Percentiles rank a stretch among this genome's conserved stretches.
Conservation (phyloP, 345 rosid genomes). For the Ceriops tagal region DNA sequence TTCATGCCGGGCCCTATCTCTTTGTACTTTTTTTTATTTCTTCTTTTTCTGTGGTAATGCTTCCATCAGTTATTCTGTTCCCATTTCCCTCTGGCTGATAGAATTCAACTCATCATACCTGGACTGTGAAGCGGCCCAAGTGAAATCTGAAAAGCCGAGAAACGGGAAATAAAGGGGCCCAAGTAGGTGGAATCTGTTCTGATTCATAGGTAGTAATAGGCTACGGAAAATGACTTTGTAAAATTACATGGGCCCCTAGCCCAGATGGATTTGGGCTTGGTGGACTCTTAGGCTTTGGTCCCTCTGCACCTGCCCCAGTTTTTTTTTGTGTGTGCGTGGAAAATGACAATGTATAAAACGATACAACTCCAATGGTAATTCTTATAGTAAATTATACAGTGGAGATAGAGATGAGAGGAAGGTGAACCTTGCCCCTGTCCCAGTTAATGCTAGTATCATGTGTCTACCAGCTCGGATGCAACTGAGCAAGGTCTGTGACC, state of each 20-base stretch:
- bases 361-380: no score
- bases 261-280: not conserved
- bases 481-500: conserved; percentile 13
- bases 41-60: no score
- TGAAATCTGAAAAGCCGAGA: no score
- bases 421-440: not conserved
- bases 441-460: conserved; percentile 3
- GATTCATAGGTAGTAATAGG: not conserved
- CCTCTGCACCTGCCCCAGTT: not conserved
- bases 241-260: not conserved
- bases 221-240: not conserved
- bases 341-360: no score
- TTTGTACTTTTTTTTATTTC: no score
- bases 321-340: no score
- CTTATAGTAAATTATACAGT: not conserved
- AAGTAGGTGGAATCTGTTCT: no score
- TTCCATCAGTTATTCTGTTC: no score
- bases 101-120: no score
- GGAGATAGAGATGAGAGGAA: not conserved
- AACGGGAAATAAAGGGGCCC: no score
- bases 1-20: not conserved
- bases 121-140: no score
- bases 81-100: no score
- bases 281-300: conserved; percentile 12
- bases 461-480: conserved; percentile 28